Base-by-base conservation (phyloP, 2,329 filamentous ascomycete genomes). In the Akanthomyces dipterigenus region DNA sequence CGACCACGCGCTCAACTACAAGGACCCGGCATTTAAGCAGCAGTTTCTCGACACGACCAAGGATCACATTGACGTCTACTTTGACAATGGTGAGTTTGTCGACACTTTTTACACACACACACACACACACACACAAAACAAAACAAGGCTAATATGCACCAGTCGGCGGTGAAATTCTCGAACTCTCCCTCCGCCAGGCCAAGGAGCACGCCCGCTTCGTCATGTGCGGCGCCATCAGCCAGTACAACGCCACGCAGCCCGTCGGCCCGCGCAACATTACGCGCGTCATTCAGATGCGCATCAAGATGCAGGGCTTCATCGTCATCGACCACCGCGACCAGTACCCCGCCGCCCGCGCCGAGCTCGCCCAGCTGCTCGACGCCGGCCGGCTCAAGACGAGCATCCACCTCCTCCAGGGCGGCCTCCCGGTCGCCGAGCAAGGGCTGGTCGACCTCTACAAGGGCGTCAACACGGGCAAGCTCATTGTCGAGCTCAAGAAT, bases 331-430 rank as follows among this genome's bases (percentile, higher is more conserved):
- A 82, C 68, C 74, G 71, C 8, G 76, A 81, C 62, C 79, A 88
- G 69, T 90, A 82, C 70, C 70, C 79, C 0, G 70, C 76, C 48
- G 90, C 87, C 1, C 74, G 82, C 62, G 78, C 81, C 69, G 80
- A 91, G 67, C 75, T 93, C n/a, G 80, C 81, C 1, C 73, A 83
- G 65, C 92, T 89, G 88, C 72, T 91, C 24, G 76, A 77, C 0
- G 84, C 90, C 71, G 89, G 89, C 60, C 91, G 88, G 77, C 73
- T 93, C 65, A 85, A 90, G 81, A 77, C 85, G 63, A 87, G 87
- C 71, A 88, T 91, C 73, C 88, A 87, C 3, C 82, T 93, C 63
- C 74, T 91, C 64, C 83, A 82, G 67, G 89, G 89, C 24, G 89
- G 89, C 0, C 73, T 92, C 20, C 76, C 78, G 65, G 79, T 79